A percentile compares a stretch with the other conserved stretches of the same genome.
Evolutionary conservation across 1,284 basidiomycete species (phyloP).

Genomic region (Irpex rosettiformis): DNA sequence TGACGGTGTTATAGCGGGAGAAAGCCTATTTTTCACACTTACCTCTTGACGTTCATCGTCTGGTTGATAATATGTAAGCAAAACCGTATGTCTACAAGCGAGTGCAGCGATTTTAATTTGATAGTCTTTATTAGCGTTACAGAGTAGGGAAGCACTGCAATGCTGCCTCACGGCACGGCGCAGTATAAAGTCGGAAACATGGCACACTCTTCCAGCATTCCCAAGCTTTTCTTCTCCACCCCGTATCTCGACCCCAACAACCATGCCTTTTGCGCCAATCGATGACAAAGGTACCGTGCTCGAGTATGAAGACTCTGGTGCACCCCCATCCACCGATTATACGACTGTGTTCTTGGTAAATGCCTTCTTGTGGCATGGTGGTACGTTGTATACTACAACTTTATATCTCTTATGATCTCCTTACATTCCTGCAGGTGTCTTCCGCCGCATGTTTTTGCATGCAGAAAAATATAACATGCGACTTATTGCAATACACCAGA

Average conservation of each 20-base stretch:
- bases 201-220: too few relatives aligned
- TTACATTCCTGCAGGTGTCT: conserved; percentile 2
- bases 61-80: too few relatives aligned
- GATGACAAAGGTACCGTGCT: conserved; percentile 17
- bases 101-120: not conserved
- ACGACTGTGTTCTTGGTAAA: conserved; percentile 19
- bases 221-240: not conserved
- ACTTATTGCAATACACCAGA: conserved; percentile 13
- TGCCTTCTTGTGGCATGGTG: conserved; percentile 15
- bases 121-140: too few relatives aligned
- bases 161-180: not conserved
- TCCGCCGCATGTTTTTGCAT: conserved; percentile 7
- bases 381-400: conserved; percentile 10
- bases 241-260: not conserved
- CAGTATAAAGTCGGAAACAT: not conserved
- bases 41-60: too few relatives aligned
- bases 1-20: too few relatives aligned
- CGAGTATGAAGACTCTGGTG: conserved; percentile 20
- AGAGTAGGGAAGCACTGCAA: not conserved
- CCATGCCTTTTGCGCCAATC: conserved; percentile 19
- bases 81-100: not conserved
- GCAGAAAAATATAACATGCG: conserved; percentile 13
- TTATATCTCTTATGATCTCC: not conserved
- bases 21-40: too few relatives aligned
- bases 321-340: conserved; percentile 12